phyloP scores from a whole-genome alignment of 2,329 filamentous ascomycete species.

The Alternaria burnsii region DNA sequence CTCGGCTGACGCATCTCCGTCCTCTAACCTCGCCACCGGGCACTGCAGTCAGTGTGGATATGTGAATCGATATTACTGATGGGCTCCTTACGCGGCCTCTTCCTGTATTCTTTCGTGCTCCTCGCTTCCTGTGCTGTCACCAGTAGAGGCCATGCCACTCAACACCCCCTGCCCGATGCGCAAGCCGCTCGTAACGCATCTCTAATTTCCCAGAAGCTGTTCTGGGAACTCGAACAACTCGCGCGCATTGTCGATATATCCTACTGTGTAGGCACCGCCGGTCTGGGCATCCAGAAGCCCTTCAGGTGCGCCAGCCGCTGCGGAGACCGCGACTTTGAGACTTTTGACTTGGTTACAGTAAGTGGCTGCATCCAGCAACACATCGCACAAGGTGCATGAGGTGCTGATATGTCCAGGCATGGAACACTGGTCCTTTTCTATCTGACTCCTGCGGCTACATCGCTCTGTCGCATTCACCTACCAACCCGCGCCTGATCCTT shows the following conservation, averaged over 20 bases:
- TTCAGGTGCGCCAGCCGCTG: constrained; percentile 89
- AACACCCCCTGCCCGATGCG: constrained; percentile 42
- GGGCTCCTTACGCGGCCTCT: constrained; percentile 33
- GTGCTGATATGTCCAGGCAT: constrained; percentile 64
- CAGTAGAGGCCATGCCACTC: constrained; percentile 20
- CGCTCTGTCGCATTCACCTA: constrained; percentile 77
- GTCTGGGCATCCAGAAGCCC: constrained; percentile 81
- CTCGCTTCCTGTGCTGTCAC: constrained; percentile 19
- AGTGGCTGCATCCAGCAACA: constrained; percentile 11
- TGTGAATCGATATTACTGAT: constrained; percentile 37
- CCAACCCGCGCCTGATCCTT: constrained; percentile 73
- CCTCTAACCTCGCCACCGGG: constrained; percentile 33
- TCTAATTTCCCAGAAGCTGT: constrained; percentile 70
- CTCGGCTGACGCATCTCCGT: constrained; percentile 18
- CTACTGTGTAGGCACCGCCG: constrained; percentile 89
- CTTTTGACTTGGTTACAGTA: constrained; percentile 76
- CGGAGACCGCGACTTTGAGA: constrained; percentile 79
- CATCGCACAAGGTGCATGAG: constrained; percentile 1
- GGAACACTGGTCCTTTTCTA: constrained; percentile 87
- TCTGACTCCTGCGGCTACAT: constrained; percentile 95
- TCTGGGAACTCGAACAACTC: constrained; percentile 83
- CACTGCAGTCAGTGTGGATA: constrained; percentile 28
- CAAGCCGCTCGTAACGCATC: constrained; percentile 35
- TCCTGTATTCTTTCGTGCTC: constrained; percentile 30
- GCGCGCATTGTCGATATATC: constrained; percentile 92